Percentiles rank a stretch among this genome's conserved stretches.
These are phyloP conservation scores for Phoma sp. DNA, from an alignment of 2,329 filamentous ascomycete genomes.

Conservation along the genomic window DNA sequence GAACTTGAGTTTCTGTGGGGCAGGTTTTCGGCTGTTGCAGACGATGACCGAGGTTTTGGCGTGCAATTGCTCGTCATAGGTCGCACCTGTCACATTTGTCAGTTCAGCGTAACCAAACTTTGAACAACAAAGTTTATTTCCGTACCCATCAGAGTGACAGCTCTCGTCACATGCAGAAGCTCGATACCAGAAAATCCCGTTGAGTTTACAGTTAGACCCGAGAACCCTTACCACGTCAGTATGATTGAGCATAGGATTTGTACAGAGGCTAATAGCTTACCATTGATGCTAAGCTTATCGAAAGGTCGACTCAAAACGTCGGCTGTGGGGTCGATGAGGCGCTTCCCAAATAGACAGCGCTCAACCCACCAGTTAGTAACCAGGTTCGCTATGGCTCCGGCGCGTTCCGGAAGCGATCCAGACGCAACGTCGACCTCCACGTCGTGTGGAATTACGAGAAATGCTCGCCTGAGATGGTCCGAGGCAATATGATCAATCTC, in stretches of 20 bases:
- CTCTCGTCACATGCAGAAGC: slow-evolving; percentile 80
- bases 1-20: slow-evolving; percentile 77
- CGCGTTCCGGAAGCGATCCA: slow-evolving; percentile 37
- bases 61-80: slow-evolving; percentile 79
- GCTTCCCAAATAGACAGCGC: slow-evolving; percentile 79
- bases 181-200: slow-evolving; percentile 86
- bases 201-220: slow-evolving; percentile 74
- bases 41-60: slow-evolving; percentile 76
- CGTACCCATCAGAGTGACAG: slow-evolving; percentile 72
- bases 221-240: slow-evolving; percentile 61
- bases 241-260: slow-evolving; percentile 6
- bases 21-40: slow-evolving; percentile 65
- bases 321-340: slow-evolving; percentile 69
- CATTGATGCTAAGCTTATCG: slow-evolving; percentile 68
- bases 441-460: slow-evolving; percentile 55
- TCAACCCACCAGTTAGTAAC: slow-evolving; percentile 96
- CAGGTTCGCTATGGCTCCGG: slow-evolving; percentile 41
- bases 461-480: slow-evolving; percentile 41
- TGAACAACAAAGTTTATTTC: slow-evolving; percentile 1
- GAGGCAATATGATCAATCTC: slow-evolving; percentile 33
- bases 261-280: slow-evolving; percentile 37
- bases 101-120: slow-evolving; percentile 6
- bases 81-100: slow-evolving; percentile 62
- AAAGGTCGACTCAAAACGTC: slow-evolving; percentile 82
- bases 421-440: slow-evolving; percentile 42